Evolutionary conservation across 2,329 filamentous ascomycete genomes (phyloP).

Genomic region (Fulvia fulva): DNA sequence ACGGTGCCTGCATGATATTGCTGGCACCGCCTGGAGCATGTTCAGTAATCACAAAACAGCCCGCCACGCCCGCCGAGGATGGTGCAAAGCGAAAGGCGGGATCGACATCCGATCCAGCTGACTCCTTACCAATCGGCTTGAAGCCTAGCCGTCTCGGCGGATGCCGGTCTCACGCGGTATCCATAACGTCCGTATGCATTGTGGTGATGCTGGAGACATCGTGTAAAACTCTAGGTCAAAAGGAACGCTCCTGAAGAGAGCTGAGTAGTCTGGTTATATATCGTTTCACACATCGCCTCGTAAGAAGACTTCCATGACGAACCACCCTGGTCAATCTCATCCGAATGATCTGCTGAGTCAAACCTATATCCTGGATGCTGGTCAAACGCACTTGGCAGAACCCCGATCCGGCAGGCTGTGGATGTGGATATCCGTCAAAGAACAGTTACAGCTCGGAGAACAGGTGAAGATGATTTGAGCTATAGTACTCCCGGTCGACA

Average conservation of each 20-base stretch:
- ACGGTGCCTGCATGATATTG: neutral
- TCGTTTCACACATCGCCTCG: no score
- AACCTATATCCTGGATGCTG: no score
- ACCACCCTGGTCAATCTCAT: no score
- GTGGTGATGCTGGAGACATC: neutral
- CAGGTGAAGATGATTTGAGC: neutral
- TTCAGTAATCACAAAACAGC: neutral
- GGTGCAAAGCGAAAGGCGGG: neutral
- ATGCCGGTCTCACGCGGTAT: neutral
- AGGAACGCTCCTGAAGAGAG: no score
- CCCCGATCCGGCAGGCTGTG: no score
- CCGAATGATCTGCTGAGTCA: no score
- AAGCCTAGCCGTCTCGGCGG: neutral
- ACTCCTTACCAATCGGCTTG: no score
- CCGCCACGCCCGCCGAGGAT: neutral
- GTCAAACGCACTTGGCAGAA: no score
- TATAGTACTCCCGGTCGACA: neutral
- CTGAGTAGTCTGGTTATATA: no score
- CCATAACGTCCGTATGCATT: neutral
- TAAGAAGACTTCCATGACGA: no score
- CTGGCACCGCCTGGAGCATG: neutral
- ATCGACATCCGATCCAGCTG: neutral
- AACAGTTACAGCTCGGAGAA: neutral
- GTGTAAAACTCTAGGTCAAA: no score
- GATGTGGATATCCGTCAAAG: no score